Percentiles rank a stretch among this genome's conserved stretches.
Conservation (phyloP, 1,139 yeast genomes). For the Yarrowia galli region DNA sequence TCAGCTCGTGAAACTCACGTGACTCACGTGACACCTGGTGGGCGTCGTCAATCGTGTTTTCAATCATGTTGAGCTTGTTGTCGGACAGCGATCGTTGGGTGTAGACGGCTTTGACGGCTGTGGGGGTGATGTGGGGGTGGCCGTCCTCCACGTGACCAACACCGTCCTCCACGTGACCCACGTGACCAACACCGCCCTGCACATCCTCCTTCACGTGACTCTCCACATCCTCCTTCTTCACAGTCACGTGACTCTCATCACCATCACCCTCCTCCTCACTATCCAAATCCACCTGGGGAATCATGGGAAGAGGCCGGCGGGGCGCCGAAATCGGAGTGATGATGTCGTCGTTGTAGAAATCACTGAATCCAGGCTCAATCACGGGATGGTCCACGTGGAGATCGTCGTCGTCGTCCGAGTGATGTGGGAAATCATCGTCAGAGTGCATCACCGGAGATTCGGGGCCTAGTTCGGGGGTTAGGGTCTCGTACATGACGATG, state of each 20-base stretch:
- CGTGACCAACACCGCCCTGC: neutral
- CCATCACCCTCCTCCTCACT: slow-evolving; percentile 7
- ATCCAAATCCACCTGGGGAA: slow-evolving; percentile 41
- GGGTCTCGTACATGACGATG: slow-evolving; percentile 29
- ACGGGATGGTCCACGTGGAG: slow-evolving; percentile 44
- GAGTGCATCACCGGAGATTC: slow-evolving; percentile 19
- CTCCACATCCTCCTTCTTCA: neutral
- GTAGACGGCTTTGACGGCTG: slow-evolving; percentile 20
- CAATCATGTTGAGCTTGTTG: slow-evolving; percentile 29
- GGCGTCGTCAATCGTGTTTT: slow-evolving; percentile 36
- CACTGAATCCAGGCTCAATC: slow-evolving; percentile 43
- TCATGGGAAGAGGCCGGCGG: slow-evolving; percentile 45
- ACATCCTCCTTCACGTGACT: neutral
- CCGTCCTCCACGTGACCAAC: neutral
- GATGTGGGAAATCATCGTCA: slow-evolving; percentile 20
- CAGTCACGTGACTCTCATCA: no score
- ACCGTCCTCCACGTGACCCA: neutral
- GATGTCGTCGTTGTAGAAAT: slow-evolving; percentile 37
- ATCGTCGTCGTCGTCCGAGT: slow-evolving; percentile 41
- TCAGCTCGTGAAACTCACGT: slow-evolving; percentile 5
- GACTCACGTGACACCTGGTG: slow-evolving; percentile 31
- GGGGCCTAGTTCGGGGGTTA: slow-evolving; percentile 32
- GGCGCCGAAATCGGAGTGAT: slow-evolving; percentile 40
- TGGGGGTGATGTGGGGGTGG: no score
- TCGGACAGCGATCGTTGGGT: slow-evolving; percentile 20